Conservation (phyloP, 768 basidiomycete species). For the Lanmaoa pseudosensibilis region DNA sequence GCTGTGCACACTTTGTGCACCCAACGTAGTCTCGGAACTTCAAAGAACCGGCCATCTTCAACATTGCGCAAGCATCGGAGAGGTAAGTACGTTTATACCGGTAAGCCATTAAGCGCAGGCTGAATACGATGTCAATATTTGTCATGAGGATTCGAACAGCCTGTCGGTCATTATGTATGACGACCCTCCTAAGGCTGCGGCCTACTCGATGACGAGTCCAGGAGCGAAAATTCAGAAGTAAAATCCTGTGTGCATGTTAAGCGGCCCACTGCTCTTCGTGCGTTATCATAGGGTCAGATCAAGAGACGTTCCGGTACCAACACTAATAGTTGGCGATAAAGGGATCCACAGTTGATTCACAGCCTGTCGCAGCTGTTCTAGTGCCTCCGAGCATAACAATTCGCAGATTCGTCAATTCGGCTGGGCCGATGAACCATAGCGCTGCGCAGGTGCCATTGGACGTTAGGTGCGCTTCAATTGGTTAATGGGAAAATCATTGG, state of each 20-base stretch:
- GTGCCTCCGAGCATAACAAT: background rate
- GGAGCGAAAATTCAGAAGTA: background rate
- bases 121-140: background rate
- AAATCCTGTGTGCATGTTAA: background rate
- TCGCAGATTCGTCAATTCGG: background rate
- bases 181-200: background rate
- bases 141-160: background rate
- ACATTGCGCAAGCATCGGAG: background rate
- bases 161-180: background rate
- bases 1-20: too few relatives aligned
- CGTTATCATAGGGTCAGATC: background rate
- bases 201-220: background rate
- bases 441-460: background rate
- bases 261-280: background rate
- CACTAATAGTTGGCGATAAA: background rate
- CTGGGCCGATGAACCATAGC: background rate
- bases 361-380: background rate
- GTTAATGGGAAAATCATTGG: background rate
- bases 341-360: background rate
- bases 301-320: background rate
- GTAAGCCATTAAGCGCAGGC: background rate
- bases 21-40: background rate
- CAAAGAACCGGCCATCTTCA: too few relatives aligned
- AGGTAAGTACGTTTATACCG: background rate
- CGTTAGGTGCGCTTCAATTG: background rate